Percentiles rank a stretch among this genome's conserved stretches.
These are phyloP conservation scores for Pyrenula massariospora DNA, from an alignment of 495 filamentous ascomycete genomes.

Conservation along the genomic window DNA sequence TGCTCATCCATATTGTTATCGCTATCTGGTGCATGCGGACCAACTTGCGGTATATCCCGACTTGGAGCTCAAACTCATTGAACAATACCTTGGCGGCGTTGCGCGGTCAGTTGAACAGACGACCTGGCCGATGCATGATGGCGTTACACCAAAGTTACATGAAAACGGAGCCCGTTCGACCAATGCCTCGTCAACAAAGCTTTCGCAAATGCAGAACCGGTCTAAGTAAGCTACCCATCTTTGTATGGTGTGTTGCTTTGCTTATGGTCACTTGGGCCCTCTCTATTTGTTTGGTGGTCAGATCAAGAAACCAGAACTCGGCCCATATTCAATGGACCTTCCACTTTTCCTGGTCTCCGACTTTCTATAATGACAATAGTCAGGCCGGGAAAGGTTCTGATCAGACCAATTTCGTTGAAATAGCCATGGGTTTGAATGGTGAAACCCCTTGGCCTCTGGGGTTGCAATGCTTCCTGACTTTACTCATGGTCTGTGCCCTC, in stretches of 20 bases:
- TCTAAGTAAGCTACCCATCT: not conserved
- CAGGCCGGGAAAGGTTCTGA: not conserved
- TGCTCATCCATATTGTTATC: not conserved
- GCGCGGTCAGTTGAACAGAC: not conserved
- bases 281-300: not conserved
- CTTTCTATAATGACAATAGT: not conserved
- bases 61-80: conserved; percentile 15
- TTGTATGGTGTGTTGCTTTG: not conserved
- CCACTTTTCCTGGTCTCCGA: not conserved
- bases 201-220: not conserved
- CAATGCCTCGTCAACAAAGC: not conserved
- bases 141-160: not conserved
- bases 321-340: not conserved
- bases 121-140: not conserved
- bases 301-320: not conserved
- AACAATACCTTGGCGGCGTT: conserved; percentile 14
- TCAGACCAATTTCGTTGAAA: not conserved
- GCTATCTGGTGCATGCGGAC: not conserved
- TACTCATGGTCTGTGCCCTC: conserved; percentile 1
- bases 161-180: not conserved
- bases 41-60: conserved; percentile 9
- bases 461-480: not conserved
- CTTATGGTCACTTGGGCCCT: not conserved
- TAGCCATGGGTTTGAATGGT: not conserved
- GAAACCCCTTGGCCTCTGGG: not conserved